phyloP scores from a whole-genome alignment of 2,329 filamentous ascomycete species.

The Nemania serpens region DNA sequence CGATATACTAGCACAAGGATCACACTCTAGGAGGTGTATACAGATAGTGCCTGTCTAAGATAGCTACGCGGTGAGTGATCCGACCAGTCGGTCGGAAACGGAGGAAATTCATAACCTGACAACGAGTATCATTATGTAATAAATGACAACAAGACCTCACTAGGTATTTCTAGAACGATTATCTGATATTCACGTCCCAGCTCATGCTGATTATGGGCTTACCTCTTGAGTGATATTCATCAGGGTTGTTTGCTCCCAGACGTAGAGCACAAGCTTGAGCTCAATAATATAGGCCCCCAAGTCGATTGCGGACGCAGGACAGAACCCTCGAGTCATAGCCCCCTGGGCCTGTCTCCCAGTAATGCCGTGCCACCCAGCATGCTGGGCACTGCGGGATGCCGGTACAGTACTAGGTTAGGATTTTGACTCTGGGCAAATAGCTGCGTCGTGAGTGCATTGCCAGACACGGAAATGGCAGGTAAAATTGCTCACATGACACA shows the following conservation, averaged over 20 bases:
- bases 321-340: conserved; percentile 47
- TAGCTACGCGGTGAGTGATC: background rate
- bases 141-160: background rate
- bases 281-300: conserved; percentile 20
- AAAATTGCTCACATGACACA: conserved; percentile 32
- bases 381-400: conserved; percentile 46
- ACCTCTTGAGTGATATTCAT: conserved; percentile 6
- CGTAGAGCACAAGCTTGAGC: conserved; percentile 12
- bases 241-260: conserved; percentile 10
- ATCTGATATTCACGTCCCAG: background rate
- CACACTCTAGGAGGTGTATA: background rate
- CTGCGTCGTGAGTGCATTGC: conserved; percentile 35
- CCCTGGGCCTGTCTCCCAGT: conserved; percentile 40
- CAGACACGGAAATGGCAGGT: conserved; percentile 42
- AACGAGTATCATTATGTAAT: background rate
- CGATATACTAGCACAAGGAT: background rate
- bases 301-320: conserved; percentile 32
- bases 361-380: conserved; percentile 41
- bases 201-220: background rate
- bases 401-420: conserved; percentile 36
- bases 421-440: conserved; percentile 35
- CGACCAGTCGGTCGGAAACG: background rate
- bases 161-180: background rate
- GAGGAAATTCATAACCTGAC: background rate
- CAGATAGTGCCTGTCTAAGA: background rate